phyloP scores from a whole-genome alignment of 2,329 filamentous ascomycete species.

The Elsinoe batatas region DNA sequence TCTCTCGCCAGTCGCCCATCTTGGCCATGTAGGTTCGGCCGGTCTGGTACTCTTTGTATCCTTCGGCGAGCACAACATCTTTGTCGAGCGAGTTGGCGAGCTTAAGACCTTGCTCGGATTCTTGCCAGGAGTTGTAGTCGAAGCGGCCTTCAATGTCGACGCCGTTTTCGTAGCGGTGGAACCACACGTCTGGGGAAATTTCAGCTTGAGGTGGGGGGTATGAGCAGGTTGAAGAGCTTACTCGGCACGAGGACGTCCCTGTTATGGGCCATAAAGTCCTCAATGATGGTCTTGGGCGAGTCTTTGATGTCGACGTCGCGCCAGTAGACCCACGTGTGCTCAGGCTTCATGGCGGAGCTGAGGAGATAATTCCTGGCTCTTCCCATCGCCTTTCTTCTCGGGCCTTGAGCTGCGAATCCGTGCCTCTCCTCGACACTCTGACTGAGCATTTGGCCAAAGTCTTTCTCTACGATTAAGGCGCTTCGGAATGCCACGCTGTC shows the following conservation, averaged over 20 bases:
- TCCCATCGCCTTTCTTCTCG: slow-evolving; percentile 81
- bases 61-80: slow-evolving; percentile 80
- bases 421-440: slow-evolving; percentile 79
- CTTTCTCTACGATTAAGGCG: slow-evolving; percentile 77
- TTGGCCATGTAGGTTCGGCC: slow-evolving; percentile 79
- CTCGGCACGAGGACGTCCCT: slow-evolving; percentile 89
- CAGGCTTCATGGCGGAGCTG: slow-evolving; percentile 70
- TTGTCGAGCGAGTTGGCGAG: slow-evolving; percentile 65
- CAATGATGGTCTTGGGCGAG: slow-evolving; percentile 74
- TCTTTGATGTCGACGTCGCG: slow-evolving; percentile 94
- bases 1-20: slow-evolving; percentile 84
- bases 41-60: slow-evolving; percentile 89
- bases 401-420: slow-evolving; percentile 76
- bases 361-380: slow-evolving; percentile 87
- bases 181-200: slow-evolving; percentile 70
- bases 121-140: slow-evolving; percentile 98
- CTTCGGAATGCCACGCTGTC: slow-evolving; percentile 79
- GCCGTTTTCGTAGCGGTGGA: slow-evolving; percentile 73
- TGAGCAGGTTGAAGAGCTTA: slow-evolving; percentile 41
- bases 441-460: slow-evolving; percentile 67
- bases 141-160: slow-evolving; percentile 90
- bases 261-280: slow-evolving; percentile 92
- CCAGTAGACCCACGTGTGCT: slow-evolving; percentile 99
- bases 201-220: neutral
- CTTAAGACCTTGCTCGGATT: slow-evolving; percentile 74